Base-by-base conservation (phyloP, 164 flowering plant genomes). In the Houttuynia cordata region DNA sequence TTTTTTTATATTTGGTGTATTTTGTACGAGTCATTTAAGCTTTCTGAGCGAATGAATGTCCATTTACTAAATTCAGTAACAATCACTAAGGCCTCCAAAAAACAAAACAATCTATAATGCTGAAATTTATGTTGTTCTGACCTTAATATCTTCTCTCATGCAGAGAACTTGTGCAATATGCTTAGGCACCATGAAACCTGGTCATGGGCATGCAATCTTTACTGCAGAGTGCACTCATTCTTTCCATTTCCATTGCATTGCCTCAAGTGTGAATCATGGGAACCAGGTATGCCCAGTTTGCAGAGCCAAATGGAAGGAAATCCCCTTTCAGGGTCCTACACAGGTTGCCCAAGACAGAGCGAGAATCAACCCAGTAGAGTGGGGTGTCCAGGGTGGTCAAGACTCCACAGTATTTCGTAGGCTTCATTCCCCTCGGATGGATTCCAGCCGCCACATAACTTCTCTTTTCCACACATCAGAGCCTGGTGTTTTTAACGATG, bases 191-290 rank as follows among this genome's bases (percentile, higher is more conserved):
- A 83, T 93, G 86, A 90, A 81, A 71, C 79, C 87, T 23, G 96
- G 96, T 17, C 79, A 83, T 3, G 96, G 97, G 37, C 96, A 83
- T 71, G 97, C 99, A 10, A 83, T 93, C 45, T 93, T 93, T 72
- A 93, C 94, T 7, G 98, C 97, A 50, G 98, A 93, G 71, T 93
- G 98, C 71, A 82, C 92, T 5, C 99, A 93, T 62, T 61, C 94
- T 6, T 93, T 93, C 66, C 99, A 93, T 64, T 93, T 88, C 71
- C 87, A 88, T 24, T 93, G 99, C 73, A 88, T 93, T 53, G 74
- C 96, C 2, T 88, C 96, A 18, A 93, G 83, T 67, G 99, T 90
- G 24, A 86, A 83, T 66, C 92, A 93, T 68, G 99, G 99, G 21
- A 90, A 80, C 68, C 87, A 80, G 70, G 62, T 71, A 40, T 90